Base-by-base conservation (phyloP, 768 basidiomycete genomes). In the Lanmaoa pseudosensibilis region DNA sequence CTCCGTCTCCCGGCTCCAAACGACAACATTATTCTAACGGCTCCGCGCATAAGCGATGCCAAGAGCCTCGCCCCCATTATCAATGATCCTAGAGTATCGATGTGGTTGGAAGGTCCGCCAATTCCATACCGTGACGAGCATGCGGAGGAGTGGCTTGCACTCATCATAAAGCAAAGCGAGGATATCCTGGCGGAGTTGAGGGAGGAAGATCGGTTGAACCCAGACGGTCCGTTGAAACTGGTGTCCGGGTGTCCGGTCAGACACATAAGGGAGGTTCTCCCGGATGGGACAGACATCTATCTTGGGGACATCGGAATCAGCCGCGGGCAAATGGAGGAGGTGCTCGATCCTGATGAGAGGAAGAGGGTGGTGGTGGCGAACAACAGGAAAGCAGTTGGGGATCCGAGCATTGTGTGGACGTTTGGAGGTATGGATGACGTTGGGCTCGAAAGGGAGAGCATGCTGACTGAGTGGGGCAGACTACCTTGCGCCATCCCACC, bases 401-500 rank as follows among this genome's bases (percentile, higher is more conserved):
- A 88, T 60, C 79, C 80, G 12, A 72, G 72, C 32, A 84, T 87
- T 52, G 64, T 82, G 27, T 89, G 84, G 84, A 77, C 75, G 13
- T 68, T 88, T 33, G 88, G 86, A 59, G 78, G 87, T 87, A 66
- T 13, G 79, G 57, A 21, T 1, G 9, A 13, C 33, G 32, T 15
- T 12, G 9, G 5, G 21, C 12, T 41, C 12, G 12, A 40, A 47
- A 33, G 12, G 2, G 3, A 21, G 19, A 8, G 36, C 8, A 51
- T 46, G 44, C 52, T 55, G 34, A 51, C 23, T 39, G 48, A 44
- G 6, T 32, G 25, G 2, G 46, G n/a, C 63, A 87, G 88, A 87
- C 64, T 88, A 79, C 58, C 69, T 90, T 40, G 79, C 77, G 6
- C 75, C 83, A 16, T 80, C 78, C 34, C 80, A 87, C 63, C 87